Evolutionary conservation across 2,329 filamentous ascomycete genomes (phyloP).

Genomic region (Xylaria sp.): DNA sequence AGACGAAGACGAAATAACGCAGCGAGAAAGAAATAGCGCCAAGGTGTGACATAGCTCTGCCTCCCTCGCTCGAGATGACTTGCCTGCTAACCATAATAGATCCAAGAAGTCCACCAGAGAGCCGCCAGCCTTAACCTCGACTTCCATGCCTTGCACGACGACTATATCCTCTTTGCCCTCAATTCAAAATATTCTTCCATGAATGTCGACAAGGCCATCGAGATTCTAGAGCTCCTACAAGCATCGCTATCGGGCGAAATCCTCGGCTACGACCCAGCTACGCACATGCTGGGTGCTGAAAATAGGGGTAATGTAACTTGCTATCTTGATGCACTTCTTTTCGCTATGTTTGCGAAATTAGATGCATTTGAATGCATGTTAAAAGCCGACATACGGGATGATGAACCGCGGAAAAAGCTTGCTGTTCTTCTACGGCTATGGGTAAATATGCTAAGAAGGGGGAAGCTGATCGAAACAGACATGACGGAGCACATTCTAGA

Average conservation of each 20-base stretch:
- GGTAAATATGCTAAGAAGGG: constrained; percentile 90
- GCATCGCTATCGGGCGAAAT: constrained; percentile 85
- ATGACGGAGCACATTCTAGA: constrained; percentile 87
- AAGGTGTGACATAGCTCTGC: constrained; percentile 49
- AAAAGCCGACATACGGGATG: constrained; percentile 76
- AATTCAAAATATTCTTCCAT: constrained; percentile 73
- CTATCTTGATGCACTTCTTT: constrained; percentile 89
- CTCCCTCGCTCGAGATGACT: background rate
- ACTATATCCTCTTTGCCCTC: constrained; percentile 67
- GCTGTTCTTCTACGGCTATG: constrained; percentile 85
- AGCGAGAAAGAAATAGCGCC: constrained; percentile 59
- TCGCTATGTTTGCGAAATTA: constrained; percentile 93
- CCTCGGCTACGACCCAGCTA: constrained; percentile 75
- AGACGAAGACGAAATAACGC: constrained; percentile 54
- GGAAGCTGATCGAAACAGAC: constrained; percentile 85
- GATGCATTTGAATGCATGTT: constrained; percentile 94
- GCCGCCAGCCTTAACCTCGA: constrained; percentile 57
- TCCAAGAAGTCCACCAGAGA: constrained; percentile 50
- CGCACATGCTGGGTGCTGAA: constrained; percentile 83
- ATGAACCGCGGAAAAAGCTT: constrained; percentile 76
- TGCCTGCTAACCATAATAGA: constrained; percentile 42
- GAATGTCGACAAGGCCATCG: constrained; percentile 78
- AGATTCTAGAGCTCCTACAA: constrained; percentile 81
- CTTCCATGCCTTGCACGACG: constrained; percentile 58
- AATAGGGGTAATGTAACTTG: constrained; percentile 92